Conservation (phyloP, 768 basidiomycete genomes). For the Amylocystis lapponica region DNA sequence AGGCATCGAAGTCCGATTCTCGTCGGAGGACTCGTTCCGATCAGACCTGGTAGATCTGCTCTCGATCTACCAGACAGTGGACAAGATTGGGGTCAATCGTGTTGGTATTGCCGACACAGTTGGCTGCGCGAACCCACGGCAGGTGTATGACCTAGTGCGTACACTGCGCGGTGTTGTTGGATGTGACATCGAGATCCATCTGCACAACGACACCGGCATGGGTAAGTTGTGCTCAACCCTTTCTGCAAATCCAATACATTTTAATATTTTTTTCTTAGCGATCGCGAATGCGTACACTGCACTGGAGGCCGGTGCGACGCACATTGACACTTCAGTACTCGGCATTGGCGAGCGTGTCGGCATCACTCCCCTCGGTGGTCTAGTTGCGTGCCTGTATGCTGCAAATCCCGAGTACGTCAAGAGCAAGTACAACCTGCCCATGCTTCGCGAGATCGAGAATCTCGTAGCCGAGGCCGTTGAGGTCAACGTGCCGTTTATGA, state of each 20-base stretch:
- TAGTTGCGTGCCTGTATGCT: constrained; percentile 94
- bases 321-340: constrained; percentile 97
- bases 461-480: constrained; percentile 98
- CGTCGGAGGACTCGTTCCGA: constrained; percentile 99
- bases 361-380: constrained; percentile 95
- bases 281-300: constrained; percentile 99
- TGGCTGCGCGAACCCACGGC: constrained; percentile 96
- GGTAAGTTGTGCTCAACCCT: constrained; percentile 36
- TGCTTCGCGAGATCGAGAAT: constrained; percentile 99
- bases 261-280: constrained; percentile 39
- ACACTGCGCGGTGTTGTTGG: constrained; percentile 93
- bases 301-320: constrained; percentile 97
- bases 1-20: constrained; percentile 95
- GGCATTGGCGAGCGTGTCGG: constrained; percentile 99
- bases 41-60: constrained; percentile 98
- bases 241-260: not conserved
- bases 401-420: constrained; percentile 99
- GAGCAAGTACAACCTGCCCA: constrained; percentile 95
- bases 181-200: constrained; percentile 97
- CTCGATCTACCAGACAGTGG: constrained; percentile 98
- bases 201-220: constrained; percentile 99
- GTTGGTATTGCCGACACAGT: constrained; percentile 99
- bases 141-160: constrained; percentile 97
- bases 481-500: constrained; percentile 96
- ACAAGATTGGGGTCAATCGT: constrained; percentile 98